phyloP scores from a whole-genome alignment of 495 filamentous ascomycete genomes.

The Paragyromitra xinjiangensis region DNA sequence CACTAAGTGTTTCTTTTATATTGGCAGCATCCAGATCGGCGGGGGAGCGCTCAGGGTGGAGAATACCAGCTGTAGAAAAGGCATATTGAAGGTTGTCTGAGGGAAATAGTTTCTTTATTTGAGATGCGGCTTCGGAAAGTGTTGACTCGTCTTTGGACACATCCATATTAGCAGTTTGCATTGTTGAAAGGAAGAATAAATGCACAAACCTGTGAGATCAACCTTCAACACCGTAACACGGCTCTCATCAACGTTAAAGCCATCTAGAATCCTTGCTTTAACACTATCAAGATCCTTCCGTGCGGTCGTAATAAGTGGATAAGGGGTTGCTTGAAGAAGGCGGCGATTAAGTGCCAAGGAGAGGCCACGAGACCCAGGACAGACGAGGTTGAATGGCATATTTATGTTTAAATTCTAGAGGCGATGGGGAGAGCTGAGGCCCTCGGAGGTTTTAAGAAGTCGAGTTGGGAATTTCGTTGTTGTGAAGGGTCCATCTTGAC shows the following conservation, averaged over 20 bases:
- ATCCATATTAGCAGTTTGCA: background rate
- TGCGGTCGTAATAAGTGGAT: conserved; percentile 77
- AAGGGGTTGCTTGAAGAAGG: conserved; percentile 69
- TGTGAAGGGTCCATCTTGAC: conserved; percentile 14
- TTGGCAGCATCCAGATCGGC: conserved; percentile 66
- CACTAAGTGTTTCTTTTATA: conserved; percentile 69
- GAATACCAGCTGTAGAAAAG: conserved; percentile 74
- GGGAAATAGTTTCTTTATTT: conserved; percentile 63
- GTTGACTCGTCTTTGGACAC: conserved; percentile 62
- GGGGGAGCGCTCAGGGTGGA: conserved; percentile 78
- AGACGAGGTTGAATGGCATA: conserved; percentile 61
- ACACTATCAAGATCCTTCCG: conserved; percentile 66
- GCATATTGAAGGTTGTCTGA: conserved; percentile 71
- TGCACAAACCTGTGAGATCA: conserved; percentile 67
- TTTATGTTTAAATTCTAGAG: background rate
- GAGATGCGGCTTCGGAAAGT: conserved; percentile 61
- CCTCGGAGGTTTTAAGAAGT: background rate
- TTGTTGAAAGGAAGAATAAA: background rate
- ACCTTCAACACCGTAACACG: conserved; percentile 67
- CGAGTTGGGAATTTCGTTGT: conserved; percentile 56
- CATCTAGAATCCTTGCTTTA: conserved; percentile 65
- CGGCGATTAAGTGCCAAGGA: conserved; percentile 75
- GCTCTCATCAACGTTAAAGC: conserved; percentile 61
- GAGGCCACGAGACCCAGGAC: conserved; percentile 78
- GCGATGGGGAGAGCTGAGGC: background rate